Evolutionary conservation across 164 flowering plant genomes (phyloP), one percentile per base, ranked within the genome.

Genomic region (Hamamelis virginiana): DNA sequence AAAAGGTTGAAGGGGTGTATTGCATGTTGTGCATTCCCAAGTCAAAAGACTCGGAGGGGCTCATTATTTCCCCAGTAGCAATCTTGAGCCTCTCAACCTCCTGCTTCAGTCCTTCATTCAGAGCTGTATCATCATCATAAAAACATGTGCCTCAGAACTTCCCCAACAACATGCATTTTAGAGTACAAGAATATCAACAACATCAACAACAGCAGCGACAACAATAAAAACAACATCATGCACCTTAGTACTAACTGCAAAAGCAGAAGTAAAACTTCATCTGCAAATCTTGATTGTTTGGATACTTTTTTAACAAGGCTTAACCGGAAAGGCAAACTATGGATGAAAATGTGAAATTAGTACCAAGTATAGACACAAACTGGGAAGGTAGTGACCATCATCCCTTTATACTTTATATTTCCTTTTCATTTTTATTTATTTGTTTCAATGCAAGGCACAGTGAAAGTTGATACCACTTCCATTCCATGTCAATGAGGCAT

Each of bases 21-120:
- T 80, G 76, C 75, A 79, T 83, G 55, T 88, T 85, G 69, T 80
- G 87, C 80, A 85, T 83, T 64, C 85, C 89, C 77, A 84, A 59
- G 71, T 77, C 77, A 66, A 82, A 89, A 41, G 86, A 59, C 11
- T 90, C 89, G 0, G 85, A 71, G 8, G 66, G 66, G 53, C 70
- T 69, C 55, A 74, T 64, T 27, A 67, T 62, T 66, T 85, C 87
- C 23, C 89, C 87, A 0, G 89, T 86, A 26, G 83, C 87, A 47
- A 86, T 64, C 67, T 78, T 84, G 0, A 84, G 85, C 63, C 86
- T 84, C 61, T 84, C 86, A 14, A 84, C 81, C 75, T 86, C 87
- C 62, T 81, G 82, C 79, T 76, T 76, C 69, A 86, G 77, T 52
- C 87, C 86, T 43, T 84, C 87, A 68, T 86, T 86, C 44, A 86